phyloP scores from a whole-genome alignment of 148 eudicot species.

The Rhododendron kiyosumense region DNA sequence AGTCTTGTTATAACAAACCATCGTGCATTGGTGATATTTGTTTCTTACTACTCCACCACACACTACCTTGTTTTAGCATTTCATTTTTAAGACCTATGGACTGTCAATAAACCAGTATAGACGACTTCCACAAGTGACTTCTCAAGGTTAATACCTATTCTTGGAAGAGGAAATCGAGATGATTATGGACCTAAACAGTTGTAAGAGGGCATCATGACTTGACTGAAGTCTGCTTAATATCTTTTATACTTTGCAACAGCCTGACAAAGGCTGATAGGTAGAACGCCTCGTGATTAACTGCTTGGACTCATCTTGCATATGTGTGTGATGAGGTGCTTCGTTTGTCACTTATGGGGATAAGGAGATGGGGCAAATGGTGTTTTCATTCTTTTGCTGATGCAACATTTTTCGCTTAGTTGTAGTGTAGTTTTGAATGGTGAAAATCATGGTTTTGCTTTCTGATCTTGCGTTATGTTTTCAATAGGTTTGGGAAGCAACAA shows the following conservation, averaged over 20 bases:
- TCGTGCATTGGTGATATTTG: neutral
- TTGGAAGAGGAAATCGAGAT: neutral
- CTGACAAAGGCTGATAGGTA: neutral
- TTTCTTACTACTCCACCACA: neutral
- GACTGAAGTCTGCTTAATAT: neutral
- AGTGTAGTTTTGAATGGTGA: neutral
- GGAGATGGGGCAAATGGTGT: neutral
- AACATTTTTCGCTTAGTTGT: neutral
- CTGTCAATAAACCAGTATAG: neutral
- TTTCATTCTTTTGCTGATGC: neutral
- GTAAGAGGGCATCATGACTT: neutral
- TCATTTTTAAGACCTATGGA: neutral
- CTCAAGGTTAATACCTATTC: neutral
- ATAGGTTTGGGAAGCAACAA: neutral
- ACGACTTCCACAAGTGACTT: neutral
- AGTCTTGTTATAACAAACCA: neutral
- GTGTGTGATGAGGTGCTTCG: neutral
- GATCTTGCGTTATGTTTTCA: neutral
- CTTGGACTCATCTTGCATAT: neutral
- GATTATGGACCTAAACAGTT: neutral
- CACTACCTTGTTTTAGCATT: neutral
- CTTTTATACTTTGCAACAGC: neutral
- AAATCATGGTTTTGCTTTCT: neutral
- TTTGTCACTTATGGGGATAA: neutral
- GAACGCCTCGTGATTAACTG: neutral